phyloP scores from a whole-genome alignment of 176 grass and related monocot genomes.

The Oryza punctata region DNA sequence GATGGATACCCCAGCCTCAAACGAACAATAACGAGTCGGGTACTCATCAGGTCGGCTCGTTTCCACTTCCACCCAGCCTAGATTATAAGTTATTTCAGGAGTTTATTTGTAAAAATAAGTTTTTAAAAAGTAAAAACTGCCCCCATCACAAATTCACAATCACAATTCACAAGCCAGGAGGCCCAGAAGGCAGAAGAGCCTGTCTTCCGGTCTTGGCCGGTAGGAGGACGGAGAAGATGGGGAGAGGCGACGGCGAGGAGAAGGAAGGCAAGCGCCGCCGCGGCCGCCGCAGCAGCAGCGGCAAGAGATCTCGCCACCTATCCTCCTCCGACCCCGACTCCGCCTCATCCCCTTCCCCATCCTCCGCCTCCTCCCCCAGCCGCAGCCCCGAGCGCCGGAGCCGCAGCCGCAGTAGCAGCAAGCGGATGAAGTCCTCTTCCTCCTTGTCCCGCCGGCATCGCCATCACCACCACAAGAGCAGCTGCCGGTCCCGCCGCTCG shows the following conservation, averaged over 20 bases:
- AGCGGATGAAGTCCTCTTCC: conserved; percentile 34
- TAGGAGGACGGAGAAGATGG: conserved; percentile 36
- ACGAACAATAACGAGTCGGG: no score
- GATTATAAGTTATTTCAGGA: no score
- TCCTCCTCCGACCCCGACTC: conserved; percentile 12
- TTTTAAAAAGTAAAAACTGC: no score
- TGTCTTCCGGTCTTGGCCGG: no score
- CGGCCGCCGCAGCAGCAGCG: conserved; percentile 42
- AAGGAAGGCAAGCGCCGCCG: conserved; percentile 44
- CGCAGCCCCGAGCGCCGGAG: conserved; percentile 46
- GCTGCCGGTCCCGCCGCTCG: conserved; percentile 42
- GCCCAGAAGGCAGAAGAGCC: no score
- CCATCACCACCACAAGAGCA: conserved; percentile 41
- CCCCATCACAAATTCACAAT: no score
- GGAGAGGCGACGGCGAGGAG: not conserved
- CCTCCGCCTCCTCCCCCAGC: conserved; percentile 37
- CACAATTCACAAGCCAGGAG: no score
- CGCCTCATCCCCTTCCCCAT: conserved; percentile 19
- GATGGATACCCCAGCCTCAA: no score
- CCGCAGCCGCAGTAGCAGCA: conserved; percentile 45
- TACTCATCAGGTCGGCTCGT: no score
- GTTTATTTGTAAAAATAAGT: no score
- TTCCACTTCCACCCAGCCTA: no score
- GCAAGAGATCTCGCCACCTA: conserved; percentile 45
- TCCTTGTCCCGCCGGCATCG: conserved; percentile 40